Base-by-base conservation (phyloP, 352 stramenopile species). In the Phytophthora litchii region DNA sequence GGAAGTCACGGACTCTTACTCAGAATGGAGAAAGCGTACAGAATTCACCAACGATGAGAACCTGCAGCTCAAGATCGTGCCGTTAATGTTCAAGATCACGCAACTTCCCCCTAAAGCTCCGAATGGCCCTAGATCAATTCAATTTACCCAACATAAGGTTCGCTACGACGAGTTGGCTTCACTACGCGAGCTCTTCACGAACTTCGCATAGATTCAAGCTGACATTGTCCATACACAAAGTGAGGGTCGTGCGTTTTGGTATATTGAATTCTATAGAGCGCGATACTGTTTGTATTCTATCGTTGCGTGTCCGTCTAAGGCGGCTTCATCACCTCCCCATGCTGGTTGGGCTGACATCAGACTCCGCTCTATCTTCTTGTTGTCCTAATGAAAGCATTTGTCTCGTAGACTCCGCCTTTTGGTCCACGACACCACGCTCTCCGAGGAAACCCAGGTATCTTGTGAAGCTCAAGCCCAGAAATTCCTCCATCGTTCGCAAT, bases 391-490 rank as follows among this genome's bases (percentile, higher is more conserved):
- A 58, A 16, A 64, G 52, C 8, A 43, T 51, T 29, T 62, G 44
- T 34, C 43, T 48, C 5, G n/a, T 21, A 36, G 54, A 57, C 10
- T 65, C 59, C 3, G 56, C 40, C 43, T 56, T 42, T 67, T 64
- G 60, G 7, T 74, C 56, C 42, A 81, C 73, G 10, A 91, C 68
- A 2, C 83, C 83, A 6, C 80, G 79, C 48, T 92, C 83, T 46
- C 64, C 75, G 9, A 92, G 68, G 35, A 92, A 92, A 9, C 54
- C 54, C 23, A 88, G 53, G 51, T 89, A 92, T 17, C 74, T 67
- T 11, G 74, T 83, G 54, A 89, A 92, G 46, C 65, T 88, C 10
- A 92, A 65, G 0, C 77, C 79, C 0, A 92, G 51, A 45, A 92
- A 92, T 54, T 89, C 80, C 36, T 92, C 83, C 31, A 91, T 78